Percentiles rank a stretch among this genome's conserved stretches.
Evolutionary conservation across 2,329 filamentous ascomycete species (phyloP).

Genomic region (Lomentospora prolificans): DNA sequence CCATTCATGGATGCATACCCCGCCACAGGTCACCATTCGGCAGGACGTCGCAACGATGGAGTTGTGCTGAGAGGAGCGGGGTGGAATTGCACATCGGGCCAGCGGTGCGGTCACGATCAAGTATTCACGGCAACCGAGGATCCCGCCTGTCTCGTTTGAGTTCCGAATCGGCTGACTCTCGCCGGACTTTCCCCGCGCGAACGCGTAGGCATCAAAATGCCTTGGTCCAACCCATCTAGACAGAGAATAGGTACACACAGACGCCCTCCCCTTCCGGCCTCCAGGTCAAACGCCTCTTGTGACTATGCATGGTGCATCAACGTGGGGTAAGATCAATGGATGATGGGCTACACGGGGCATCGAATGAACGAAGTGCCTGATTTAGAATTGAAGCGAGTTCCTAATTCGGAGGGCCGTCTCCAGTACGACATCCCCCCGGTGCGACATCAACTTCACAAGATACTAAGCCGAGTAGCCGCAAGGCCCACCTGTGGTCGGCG

Average conservation of each 20-base stretch:
- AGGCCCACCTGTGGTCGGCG: too few relatives aligned
- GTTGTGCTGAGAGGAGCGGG: neutral
- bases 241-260: neutral
- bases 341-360: neutral
- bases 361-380: neutral
- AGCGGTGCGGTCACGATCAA: neutral
- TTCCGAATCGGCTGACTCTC: too few relatives aligned
- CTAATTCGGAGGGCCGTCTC: too few relatives aligned
- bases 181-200: too few relatives aligned
- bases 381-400: too few relatives aligned
- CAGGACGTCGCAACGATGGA: neutral
- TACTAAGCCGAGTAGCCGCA: neutral
- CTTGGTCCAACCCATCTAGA: too few relatives aligned
- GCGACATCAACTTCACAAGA: neutral
- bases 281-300: neutral
- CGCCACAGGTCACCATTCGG: neutral
- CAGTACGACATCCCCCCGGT: too few relatives aligned
- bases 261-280: too few relatives aligned
- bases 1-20: neutral
- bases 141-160: neutral
- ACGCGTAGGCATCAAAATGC: too few relatives aligned
- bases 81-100: neutral
- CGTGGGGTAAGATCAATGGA: conserved; percentile 10
- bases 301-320: conserved; percentile 5
- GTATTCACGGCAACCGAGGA: neutral